Conservation (phyloP, 2,329 filamentous ascomycete genomes). For the Fusarium nematophilum region DNA sequence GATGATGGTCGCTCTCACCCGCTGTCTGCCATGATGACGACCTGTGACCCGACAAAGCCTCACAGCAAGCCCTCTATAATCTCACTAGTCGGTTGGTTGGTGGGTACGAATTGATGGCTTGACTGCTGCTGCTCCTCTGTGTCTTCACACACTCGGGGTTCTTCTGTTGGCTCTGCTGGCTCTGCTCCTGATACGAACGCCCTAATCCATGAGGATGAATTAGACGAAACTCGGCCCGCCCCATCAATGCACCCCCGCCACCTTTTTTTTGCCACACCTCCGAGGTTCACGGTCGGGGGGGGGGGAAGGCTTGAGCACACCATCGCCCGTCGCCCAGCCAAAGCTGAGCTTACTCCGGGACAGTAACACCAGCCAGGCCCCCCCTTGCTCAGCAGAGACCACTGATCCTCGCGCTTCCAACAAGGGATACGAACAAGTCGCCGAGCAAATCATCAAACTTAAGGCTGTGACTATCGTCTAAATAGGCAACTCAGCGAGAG, state of each 20-base stretch:
- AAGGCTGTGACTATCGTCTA: not conserved
- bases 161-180: not conserved
- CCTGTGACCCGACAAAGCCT: not conserved
- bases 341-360: not conserved
- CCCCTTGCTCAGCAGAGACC: not conserved
- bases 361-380: not conserved
- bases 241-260: conserved; percentile 28
- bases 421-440: conserved; percentile 3
- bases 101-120: not conserved
- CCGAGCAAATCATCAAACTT: not conserved
- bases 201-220: conserved; percentile 17
- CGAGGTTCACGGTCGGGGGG: conserved; percentile 25
- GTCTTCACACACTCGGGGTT: not conserved
- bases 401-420: not conserved
- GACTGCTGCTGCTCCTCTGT: not conserved
- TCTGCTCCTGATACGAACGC: not conserved
- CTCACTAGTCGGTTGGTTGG: not conserved
- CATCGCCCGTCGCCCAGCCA: conserved; percentile 18
- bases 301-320: conserved; percentile 35
- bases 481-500: not conserved
- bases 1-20: conserved; percentile 18
- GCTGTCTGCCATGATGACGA: conserved; percentile 29
- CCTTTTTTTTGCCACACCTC: conserved; percentile 17
- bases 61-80: not conserved
- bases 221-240: not conserved